phyloP scores from a whole-genome alignment of 2,329 filamentous ascomycete species.

The Stachybotrys chartarum region DNA sequence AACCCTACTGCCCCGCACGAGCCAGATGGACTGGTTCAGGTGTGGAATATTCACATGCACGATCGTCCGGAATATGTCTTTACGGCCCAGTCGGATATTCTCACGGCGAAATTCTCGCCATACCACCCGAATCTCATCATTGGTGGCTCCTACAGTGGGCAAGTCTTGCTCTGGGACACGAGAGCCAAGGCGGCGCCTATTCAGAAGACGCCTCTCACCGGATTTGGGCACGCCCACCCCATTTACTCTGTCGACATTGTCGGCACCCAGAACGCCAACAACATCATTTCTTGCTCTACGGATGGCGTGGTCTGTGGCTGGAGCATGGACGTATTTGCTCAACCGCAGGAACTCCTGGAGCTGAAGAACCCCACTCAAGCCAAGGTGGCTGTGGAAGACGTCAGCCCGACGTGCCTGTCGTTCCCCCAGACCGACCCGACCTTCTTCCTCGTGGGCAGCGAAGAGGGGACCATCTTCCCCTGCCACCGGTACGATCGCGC shows the following conservation, averaged over 20 bases:
- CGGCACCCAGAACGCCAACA: slow-evolving; percentile 97
- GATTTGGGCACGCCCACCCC: slow-evolving; percentile 91
- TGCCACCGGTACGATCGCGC: slow-evolving; percentile 97
- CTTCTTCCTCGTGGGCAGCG: slow-evolving; percentile 93
- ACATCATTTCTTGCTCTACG: slow-evolving; percentile 94
- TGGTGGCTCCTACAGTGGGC: slow-evolving; percentile 92
- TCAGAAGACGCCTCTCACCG: slow-evolving; percentile 91
- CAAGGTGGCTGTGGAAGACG: slow-evolving; percentile 73
- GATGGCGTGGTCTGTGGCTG: slow-evolving; percentile 95
- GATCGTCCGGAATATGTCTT: slow-evolving; percentile 95
- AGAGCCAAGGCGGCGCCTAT: slow-evolving; percentile 83
- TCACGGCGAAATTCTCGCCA: slow-evolving; percentile 95
- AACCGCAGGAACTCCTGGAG: slow-evolving; percentile 90
- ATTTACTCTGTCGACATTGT: slow-evolving; percentile 95
- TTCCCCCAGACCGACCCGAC: slow-evolving; percentile 95
- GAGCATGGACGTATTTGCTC: slow-evolving; percentile 96
- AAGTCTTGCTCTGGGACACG: slow-evolving; percentile 95
- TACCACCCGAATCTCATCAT: slow-evolving; percentile 96
- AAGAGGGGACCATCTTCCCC: slow-evolving; percentile 93
- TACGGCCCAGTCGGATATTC: slow-evolving; percentile 89
- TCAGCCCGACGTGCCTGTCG: slow-evolving; percentile 88
- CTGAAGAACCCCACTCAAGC: slow-evolving; percentile 78
- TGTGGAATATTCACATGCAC: slow-evolving; percentile 95
- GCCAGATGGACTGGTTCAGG: slow-evolving; percentile 85
- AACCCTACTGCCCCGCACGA: slow-evolving; percentile 92